Evolutionary conservation across 768 basidiomycete species (phyloP), one percentile per base, ranked within the genome.

Genomic region (Tylopilus sp.): DNA sequence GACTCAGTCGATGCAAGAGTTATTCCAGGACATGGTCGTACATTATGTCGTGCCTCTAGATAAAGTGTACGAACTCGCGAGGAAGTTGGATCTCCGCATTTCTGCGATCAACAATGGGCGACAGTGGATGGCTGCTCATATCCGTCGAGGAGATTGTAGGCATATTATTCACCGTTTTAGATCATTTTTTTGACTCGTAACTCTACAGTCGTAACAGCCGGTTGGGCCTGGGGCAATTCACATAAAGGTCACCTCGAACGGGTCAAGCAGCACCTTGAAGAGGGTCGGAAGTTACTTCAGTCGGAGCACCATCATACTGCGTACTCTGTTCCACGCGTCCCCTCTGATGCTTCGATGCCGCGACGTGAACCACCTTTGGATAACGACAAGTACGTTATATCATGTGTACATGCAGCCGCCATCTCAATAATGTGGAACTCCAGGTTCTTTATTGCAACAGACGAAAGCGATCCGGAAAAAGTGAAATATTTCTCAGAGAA

Each of bases 81-180:
- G 56, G 50, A 64, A 60, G 40, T 40, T 67, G 17, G 65, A 60
- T 24, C n/a, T 53, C 13, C 60, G 56, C 41, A 49, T 67, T 6
- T 67, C 64, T 43, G 54, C 55, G 16, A 54, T 60, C 22, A 67
- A 67, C 33, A 45, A 50, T 3, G 69, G 66, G 12, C 61, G 69
- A 13, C 62, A 64, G 31, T 74, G 74, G 74, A 64, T 74, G 67
- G 71, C 70, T 17, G 56, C 71, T 6, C 73, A 74, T 44, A 61
- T 74, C 55, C 73, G 72, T 25, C 69, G 74, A 37, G 74, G 74
- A 29, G 73, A 75, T 48, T 74, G 71, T 73, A 52, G 43, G 70
- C 58, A 7, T 45, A 38, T 6, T 8, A 10, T 19, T n/a, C n/a
- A n/a, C n/a, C 13, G 6, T 24, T 16, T 22, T 10, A 13, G 11